Percentiles rank a stretch among this genome's conserved stretches.
These are phyloP conservation scores for Brassica cretica DNA, from an alignment of 345 rosid species.

Conservation along the genomic window DNA sequence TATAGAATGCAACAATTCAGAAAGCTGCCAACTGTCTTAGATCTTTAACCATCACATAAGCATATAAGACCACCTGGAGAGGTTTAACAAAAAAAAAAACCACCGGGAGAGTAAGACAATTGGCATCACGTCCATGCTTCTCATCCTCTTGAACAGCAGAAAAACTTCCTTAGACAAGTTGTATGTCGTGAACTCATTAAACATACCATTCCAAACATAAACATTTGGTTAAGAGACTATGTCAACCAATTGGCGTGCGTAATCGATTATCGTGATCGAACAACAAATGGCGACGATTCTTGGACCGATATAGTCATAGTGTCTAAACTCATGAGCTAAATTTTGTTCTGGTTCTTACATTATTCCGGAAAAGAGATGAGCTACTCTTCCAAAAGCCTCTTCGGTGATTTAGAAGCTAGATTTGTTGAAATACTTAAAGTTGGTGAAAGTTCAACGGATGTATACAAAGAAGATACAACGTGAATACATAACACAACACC, in stretches of 20 bases:
- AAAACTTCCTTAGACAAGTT: constrained; percentile 46
- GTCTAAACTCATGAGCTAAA: constrained; percentile 41
- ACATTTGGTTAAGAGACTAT: constrained; percentile 50
- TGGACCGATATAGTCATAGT: constrained; percentile 48
- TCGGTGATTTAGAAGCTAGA: constrained; percentile 34
- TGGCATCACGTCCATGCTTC: constrained; percentile 5
- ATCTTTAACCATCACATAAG: constrained; percentile 50
- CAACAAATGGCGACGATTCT: constrained; percentile 41
- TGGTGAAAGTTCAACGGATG: not conserved
- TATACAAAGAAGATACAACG: not conserved
- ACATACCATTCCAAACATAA: constrained; percentile 62
- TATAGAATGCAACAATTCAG: no score
- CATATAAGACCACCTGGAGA: constrained; percentile 40
- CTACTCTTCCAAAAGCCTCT: constrained; percentile 53
- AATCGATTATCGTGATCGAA: constrained; percentile 25
- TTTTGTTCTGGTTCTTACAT: constrained; percentile 56
- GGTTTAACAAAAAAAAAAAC: not conserved
- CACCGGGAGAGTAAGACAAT: constrained; percentile 68
- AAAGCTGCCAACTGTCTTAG: constrained; percentile 46
- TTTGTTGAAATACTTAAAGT: not conserved
- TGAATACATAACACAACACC: not conserved
- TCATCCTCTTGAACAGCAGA: no score
- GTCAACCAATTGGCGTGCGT: constrained; percentile 52
- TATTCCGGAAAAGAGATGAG: constrained; percentile 51
- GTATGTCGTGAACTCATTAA: constrained; percentile 51